Conservation (phyloP, 805 yeast genomes). For the Myxozyma kluyveri region DNA sequence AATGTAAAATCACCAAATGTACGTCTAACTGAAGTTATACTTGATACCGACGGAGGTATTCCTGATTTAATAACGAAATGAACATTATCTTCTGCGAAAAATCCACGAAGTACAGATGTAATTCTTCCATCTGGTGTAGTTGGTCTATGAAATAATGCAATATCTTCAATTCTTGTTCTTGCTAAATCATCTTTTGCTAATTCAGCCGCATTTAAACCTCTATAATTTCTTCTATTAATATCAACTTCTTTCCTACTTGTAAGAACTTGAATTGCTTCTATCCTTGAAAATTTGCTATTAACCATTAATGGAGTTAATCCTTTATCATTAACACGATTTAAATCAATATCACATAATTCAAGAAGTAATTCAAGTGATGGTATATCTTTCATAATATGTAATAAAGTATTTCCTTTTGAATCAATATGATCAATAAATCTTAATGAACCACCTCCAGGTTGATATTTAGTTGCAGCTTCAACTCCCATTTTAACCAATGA, state of each 20-base stretch:
- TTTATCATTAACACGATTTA: constrained; percentile 60
- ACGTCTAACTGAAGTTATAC: constrained; percentile 34
- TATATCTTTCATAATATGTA: constrained; percentile 65
- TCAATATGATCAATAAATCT: constrained; percentile 63
- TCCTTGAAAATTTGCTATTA: constrained; percentile 65
- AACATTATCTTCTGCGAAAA: constrained; percentile 29
- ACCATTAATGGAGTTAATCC: constrained; percentile 68
- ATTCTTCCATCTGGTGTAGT: constrained; percentile 25
- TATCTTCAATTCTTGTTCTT: constrained; percentile 31
- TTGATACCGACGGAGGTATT: constrained; percentile 14
- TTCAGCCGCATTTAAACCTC: constrained; percentile 39
- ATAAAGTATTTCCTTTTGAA: constrained; percentile 64
- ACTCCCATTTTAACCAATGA: constrained; percentile 49
- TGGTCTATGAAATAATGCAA: constrained; percentile 17
- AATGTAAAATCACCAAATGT: constrained; percentile 38
- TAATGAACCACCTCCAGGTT: constrained; percentile 23
- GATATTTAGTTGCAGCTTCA: constrained; percentile 28
- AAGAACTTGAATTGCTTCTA: constrained; percentile 55
- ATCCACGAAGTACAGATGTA: constrained; percentile 30
- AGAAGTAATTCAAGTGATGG: constrained; percentile 44
- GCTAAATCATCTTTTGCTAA: constrained; percentile 35
- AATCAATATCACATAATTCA: constrained; percentile 43
- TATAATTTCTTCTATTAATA: constrained; percentile 37
- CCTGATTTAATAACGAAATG: constrained; percentile 31
- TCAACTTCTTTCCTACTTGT: constrained; percentile 52